phyloP scores from a whole-genome alignment of 257 asterid genomes.

The Cordia subcordata region DNA sequence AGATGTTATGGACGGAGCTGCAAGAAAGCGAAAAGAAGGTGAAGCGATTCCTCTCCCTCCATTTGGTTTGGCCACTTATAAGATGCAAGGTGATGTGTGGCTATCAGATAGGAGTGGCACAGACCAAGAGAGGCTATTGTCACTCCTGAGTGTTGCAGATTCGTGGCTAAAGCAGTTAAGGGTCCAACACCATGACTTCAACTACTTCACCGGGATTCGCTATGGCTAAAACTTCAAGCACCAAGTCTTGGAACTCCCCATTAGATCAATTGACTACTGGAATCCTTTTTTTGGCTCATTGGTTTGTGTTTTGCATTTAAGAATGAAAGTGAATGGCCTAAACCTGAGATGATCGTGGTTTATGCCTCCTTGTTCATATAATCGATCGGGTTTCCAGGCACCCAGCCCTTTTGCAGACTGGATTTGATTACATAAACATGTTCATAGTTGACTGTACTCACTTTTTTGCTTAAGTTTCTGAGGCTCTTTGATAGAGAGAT shows the following conservation, averaged over 20 bases:
- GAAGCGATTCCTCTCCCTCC: slow-evolving; percentile 37
- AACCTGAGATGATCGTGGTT: not conserved
- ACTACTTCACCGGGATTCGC: slow-evolving; percentile 74
- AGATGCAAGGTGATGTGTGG: slow-evolving; percentile 54
- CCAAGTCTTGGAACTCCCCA: not conserved
- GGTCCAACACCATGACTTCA: slow-evolving; percentile 93
- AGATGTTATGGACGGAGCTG: slow-evolving; percentile 16
- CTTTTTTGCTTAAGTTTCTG: not conserved
- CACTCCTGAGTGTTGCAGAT: slow-evolving; percentile 77
- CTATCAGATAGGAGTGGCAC: slow-evolving; percentile 28
- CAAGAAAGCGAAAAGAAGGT: slow-evolving; percentile 30
- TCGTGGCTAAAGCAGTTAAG: slow-evolving; percentile 93
- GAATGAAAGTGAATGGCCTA: not conserved
- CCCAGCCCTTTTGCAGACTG: not conserved
- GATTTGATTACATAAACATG: not conserved
- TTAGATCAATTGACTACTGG: not conserved
- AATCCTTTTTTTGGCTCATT: not conserved
- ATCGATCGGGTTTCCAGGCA: not conserved
- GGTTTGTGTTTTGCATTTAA: not conserved
- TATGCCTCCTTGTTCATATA: no score
- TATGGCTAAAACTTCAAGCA: slow-evolving; percentile 28
- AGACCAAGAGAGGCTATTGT: slow-evolving; percentile 49
- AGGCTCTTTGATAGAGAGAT: not conserved
- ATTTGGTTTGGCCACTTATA: slow-evolving; percentile 48
- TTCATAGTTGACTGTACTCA: not conserved